These are phyloP conservation scores for Cyclostephanos tholiformis DNA, from an alignment of 108 stramenopile species.

Conservation along the genomic window DNA sequence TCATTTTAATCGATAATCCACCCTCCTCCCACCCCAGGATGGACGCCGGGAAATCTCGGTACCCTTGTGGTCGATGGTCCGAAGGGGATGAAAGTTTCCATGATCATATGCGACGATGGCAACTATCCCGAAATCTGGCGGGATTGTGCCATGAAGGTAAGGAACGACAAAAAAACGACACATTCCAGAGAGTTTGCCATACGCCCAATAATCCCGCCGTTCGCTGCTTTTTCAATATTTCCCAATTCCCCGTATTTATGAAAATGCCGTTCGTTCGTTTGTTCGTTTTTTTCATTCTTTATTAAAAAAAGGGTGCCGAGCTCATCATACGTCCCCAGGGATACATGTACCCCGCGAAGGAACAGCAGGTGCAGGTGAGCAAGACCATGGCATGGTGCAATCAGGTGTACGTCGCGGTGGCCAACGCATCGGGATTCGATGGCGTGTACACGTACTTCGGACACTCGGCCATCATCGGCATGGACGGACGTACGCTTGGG, in stretches of 20 bases:
- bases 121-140: conserved; percentile 79
- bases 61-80: conserved; percentile 75
- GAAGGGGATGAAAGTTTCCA: conserved; percentile 79
- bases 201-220: no score
- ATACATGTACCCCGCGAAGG: conserved; percentile 86
- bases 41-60: conserved; percentile 72
- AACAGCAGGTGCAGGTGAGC: conserved; percentile 81
- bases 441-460: conserved; percentile 74
- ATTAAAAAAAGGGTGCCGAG: conserved; percentile 54
- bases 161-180: no score
- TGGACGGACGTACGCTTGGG: conserved; percentile 80
- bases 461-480: conserved; percentile 75
- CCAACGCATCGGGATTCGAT: conserved; percentile 84
- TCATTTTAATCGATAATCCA: neutral
- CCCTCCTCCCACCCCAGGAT: conserved; percentile 12
- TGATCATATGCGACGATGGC: conserved; percentile 88
- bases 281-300: no score
- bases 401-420: conserved; percentile 84
- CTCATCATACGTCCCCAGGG: conserved; percentile 78
- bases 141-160: conserved; percentile 76
- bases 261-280: no score
- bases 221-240: no score
- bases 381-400: conserved; percentile 91
- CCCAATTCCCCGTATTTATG: no score
- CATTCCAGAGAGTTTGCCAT: no score